Conservation (phyloP, 1,139 yeast species). For the Magnusiomyces magnusii region DNA sequence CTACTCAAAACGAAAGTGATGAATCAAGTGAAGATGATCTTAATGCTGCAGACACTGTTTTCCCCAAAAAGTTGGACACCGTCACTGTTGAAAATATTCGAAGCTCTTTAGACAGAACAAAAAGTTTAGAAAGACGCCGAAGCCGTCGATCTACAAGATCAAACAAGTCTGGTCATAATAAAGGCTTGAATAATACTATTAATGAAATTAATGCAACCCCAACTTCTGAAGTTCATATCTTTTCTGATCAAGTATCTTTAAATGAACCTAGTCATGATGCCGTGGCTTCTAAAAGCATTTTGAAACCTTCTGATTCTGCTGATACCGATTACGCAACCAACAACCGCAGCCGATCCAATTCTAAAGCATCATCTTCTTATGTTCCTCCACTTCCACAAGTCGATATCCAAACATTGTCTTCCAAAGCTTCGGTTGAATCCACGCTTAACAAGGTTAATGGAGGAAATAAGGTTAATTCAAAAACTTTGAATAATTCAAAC, state of each 20-base stretch:
- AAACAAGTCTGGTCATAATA: constrained; percentile 6
- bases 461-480: too few species aligned
- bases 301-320: background rate
- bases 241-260: constrained; percentile 5
- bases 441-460: too few species aligned
- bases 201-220: constrained; percentile 17
- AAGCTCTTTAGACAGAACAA: constrained; percentile 33
- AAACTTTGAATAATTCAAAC: too few species aligned
- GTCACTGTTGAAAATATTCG: constrained; percentile 33
- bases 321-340: too few species aligned
- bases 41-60: constrained; percentile 31
- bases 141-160: constrained; percentile 23
- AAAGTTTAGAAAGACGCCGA: constrained; percentile 32
- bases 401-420: background rate
- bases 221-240: constrained; percentile 26
- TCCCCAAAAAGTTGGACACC: constrained; percentile 33
- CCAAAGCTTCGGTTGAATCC: background rate
- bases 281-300: constrained; percentile 1
- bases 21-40: constrained; percentile 20
- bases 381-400: background rate
- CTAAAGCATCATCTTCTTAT: background rate
- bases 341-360: background rate
- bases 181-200: constrained; percentile 2
- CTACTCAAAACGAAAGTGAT: constrained; percentile 1
- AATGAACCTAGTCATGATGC: constrained; percentile 12